phyloP scores from a whole-genome alignment of 371 early-diverging fungal genomes.

The Mortierella sp. region DNA sequence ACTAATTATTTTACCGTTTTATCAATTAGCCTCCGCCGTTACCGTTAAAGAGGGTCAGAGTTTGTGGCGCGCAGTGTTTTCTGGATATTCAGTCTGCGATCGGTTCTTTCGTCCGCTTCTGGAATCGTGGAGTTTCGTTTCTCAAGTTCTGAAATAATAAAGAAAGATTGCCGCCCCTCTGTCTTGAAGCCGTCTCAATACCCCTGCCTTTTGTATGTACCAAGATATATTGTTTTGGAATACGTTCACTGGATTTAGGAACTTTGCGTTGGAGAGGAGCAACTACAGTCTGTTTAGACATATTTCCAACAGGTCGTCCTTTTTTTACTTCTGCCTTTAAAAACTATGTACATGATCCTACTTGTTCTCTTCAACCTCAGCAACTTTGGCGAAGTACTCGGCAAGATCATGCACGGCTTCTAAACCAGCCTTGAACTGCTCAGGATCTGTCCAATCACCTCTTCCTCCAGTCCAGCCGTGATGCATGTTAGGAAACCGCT shows the following conservation, averaged over 20 bases:
- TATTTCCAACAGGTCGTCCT: too few species aligned
- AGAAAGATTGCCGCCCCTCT: neutral
- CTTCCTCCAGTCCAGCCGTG: conserved; percentile 55
- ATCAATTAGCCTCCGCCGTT: neutral
- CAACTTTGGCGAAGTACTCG: conserved; percentile 25
- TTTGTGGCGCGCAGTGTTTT: neutral
- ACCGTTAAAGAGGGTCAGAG: conserved; percentile 5
- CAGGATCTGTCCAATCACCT: conserved; percentile 44
- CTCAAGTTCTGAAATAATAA: neutral
- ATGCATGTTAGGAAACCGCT: conserved; percentile 52
- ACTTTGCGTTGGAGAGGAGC: too few species aligned
- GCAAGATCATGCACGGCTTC: conserved; percentile 27
- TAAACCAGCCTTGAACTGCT: conserved; percentile 29
- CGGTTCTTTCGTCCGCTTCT: conserved; percentile 1
- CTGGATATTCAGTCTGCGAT: conserved; percentile 1
- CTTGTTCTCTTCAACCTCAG: neutral
- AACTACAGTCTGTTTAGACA: too few species aligned
- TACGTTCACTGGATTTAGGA: too few species aligned
- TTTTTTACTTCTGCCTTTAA: too few species aligned
- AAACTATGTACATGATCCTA: too few species aligned
- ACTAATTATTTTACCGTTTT: neutral
- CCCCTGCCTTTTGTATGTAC: too few species aligned
- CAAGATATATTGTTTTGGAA: too few species aligned
- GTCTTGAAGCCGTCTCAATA: too few species aligned
- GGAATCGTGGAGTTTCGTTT: conserved; percentile 2